Base-by-base conservation (phyloP, 345 rosid genomes). In the Salix dunnii region DNA sequence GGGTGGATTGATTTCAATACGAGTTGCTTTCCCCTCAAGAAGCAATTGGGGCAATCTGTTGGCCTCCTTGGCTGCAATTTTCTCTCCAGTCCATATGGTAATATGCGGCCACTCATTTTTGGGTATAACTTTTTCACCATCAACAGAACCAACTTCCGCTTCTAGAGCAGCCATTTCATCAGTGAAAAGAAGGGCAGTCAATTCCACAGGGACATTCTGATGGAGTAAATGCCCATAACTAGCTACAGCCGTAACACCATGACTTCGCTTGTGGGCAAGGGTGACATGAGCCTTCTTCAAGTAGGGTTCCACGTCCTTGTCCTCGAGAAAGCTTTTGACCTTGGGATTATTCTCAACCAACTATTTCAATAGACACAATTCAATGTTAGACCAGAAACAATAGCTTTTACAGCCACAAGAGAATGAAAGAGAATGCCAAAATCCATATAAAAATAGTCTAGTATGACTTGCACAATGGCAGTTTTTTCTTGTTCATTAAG, bases 231-330 rank as follows among this genome's bases (percentile, higher is more conserved):
- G 63, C 23, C 92, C 91, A 38, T 89, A 92, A 67, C 83, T 80
- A 53, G 99, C 99, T 35, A 96, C 88, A 10, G 94, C 88, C 38
- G 92, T 77, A 49, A 93, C 97, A 5, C 98, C 98, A 2, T 92
- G 98, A 82, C 97, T 88, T 84, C 88, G 89, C 87, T 92, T 96
- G 86, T 96, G 99, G 46, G 98, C 97, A 64, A 96, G 98, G 25
- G 98, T 93, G 42, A 92, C 86, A 68, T 93, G 99, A 79, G 94
- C 92, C 76, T 78, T 38, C 79, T 74, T 73, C 38, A 90, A 92
- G 78, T 76, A 81, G 72, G 77, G 80, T 67, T 81, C 85, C 72
- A 90, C 73, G 75, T 83, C 76, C 70, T 90, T 90, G 79, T 88
- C 85, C 83, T 85, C 74, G 65, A 92, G 85, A 78, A 91, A 90